Base-by-base conservation (phyloP, 2,329 filamentous ascomycete species). In the Sporothrix pseudoabietina region DNA sequence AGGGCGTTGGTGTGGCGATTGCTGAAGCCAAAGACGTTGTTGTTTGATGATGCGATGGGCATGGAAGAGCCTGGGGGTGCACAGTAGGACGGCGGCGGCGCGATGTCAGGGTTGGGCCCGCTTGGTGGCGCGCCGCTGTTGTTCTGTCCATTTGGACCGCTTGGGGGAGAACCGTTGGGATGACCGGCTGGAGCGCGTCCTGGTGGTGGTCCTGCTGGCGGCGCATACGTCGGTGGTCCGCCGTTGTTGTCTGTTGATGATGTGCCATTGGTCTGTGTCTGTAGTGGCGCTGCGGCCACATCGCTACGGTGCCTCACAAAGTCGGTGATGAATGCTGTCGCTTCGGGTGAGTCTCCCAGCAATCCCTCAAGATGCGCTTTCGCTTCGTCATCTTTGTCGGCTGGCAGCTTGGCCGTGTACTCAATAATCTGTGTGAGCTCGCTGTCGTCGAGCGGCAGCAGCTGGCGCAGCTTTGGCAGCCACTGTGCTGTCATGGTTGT, bases 381-480 rank as follows among this genome's bases (percentile, higher is more conserved):
- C 8, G 71, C 75, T 26, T 72, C 70, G n/a, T 70, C 47, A 63
- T 74, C 71, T 14, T 65, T 39, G 66, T 72, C 71, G n/a, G 52
- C 16, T 6, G 71, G 65, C 4, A 75, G 68, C 0, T 5, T 49
- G 44, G 22, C 41, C 2, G 69, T 22, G 30, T 74, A 69, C 19
- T 54, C 61, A 32, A 74, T 4, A n/a, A 76, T 47, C 54, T 73
- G 71, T 5, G 19, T 32, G 22, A 75, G 70, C 19, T 75, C 75
- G n/a, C 12, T 30, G 5, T 75, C 71, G 39, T 71, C 68, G 47
- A 76, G 72, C 39, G 72, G 71, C 52, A 76, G 41, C 14, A 75
- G 49, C 44, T 70, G 19, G n/a, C 59, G 71, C 19, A 76, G 63
- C 39, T 49, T 22, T 1, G 54, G 41, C 26, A 57, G 22, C 70